A percentile compares a stretch with the other conserved stretches of the same genome.
Evolutionary conservation across 2,329 filamentous ascomycete genomes (phyloP).

Genomic region (Septoria petroselini): DNA sequence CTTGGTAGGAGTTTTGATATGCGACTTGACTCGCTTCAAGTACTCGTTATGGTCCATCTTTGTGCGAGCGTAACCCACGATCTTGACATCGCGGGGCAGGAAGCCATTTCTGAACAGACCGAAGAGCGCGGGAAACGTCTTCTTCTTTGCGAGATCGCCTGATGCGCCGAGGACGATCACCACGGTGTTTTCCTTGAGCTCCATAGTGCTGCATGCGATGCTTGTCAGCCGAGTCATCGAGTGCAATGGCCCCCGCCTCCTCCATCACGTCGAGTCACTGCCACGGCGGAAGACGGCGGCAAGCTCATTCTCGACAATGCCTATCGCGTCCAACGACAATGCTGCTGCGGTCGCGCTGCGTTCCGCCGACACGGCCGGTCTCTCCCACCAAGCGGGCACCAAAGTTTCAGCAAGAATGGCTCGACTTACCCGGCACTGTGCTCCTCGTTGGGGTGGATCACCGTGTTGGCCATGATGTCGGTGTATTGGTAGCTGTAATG

Average conservation of each 20-base stretch:
- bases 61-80: conserved; percentile 97
- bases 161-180: conserved; percentile 96
- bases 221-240: conserved; percentile 21
- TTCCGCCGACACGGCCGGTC: not conserved
- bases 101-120: conserved; percentile 98
- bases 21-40: conserved; percentile 88
- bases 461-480: conserved; percentile 46
- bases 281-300: not conserved
- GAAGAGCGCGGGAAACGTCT: conserved; percentile 97
- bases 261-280: not conserved
- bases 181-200: conserved; percentile 97
- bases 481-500: not conserved
- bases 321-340: not conserved
- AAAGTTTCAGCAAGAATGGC: conserved; percentile 15
- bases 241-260: not conserved
- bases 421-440: conserved; percentile 47
- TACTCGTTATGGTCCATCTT: conserved; percentile 99
- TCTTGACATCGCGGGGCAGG: conserved; percentile 90
- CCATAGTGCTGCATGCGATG: conserved; percentile 62
- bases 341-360: not conserved
- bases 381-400: not conserved
- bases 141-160: conserved; percentile 98
- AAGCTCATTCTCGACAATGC: conserved; percentile 4
- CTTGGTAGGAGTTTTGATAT: conserved; percentile 98
- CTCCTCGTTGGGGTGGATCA: conserved; percentile 48